Evolutionary conservation across 2,329 filamentous ascomycete genomes (phyloP).

Genomic region (Neonectria magnoliae): DNA sequence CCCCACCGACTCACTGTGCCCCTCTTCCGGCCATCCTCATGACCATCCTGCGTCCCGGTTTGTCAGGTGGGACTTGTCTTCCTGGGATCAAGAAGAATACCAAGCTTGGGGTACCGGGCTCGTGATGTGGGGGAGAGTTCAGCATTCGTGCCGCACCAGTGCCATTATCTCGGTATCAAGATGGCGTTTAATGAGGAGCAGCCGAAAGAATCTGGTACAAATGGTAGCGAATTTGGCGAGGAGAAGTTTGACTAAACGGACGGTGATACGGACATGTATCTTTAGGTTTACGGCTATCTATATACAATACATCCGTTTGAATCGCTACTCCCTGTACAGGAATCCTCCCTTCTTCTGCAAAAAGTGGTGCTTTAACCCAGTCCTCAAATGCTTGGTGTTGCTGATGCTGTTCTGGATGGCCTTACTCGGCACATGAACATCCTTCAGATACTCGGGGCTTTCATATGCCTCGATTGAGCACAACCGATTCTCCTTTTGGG

Average conservation of each 20-base stretch:
- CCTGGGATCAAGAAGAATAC: background rate
- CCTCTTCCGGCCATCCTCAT: background rate
- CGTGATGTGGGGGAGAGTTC: background rate
- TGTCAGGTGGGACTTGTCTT: background rate
- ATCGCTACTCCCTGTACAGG: conserved; percentile 30
- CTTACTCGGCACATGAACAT: conserved; percentile 42
- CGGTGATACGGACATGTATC: background rate
- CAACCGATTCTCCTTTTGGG: conserved; percentile 31
- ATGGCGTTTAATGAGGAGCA: background rate
- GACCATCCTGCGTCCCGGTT: background rate
- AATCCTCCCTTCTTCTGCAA: conserved; percentile 39
- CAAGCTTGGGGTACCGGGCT: background rate
- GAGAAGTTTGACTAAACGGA: background rate
- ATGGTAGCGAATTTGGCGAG: background rate
- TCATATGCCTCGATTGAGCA: conserved; percentile 43
- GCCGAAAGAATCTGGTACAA: too few relatives aligned
- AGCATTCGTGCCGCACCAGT: background rate
- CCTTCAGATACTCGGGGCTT: conserved; percentile 39
- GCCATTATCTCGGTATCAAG: background rate
- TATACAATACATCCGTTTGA: background rate
- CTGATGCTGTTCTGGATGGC: conserved; percentile 38
- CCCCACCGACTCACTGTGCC: conserved; percentile 10
- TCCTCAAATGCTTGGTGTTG: conserved; percentile 32
- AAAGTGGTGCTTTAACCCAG: conserved; percentile 36
- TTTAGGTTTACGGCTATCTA: background rate